Evolutionary conservation across 2,329 filamentous ascomycete genomes (phyloP).

Genomic region (Aspergillus clavatus): DNA sequence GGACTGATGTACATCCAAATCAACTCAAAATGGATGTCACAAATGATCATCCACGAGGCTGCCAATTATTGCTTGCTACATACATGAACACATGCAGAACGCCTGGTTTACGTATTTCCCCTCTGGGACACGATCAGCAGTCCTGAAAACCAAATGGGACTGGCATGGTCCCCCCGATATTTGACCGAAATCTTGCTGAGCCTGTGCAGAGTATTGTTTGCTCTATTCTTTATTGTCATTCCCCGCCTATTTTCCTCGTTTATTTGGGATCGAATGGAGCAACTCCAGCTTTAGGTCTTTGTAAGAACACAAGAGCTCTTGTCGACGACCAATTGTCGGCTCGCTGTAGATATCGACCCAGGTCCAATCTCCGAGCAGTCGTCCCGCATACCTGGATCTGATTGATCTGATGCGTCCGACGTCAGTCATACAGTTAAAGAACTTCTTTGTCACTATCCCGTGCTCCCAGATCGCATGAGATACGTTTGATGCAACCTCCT

Average conservation of each 20-base stretch:
- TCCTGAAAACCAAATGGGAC: constrained; percentile 1
- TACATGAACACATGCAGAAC: not conserved
- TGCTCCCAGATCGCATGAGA: not conserved
- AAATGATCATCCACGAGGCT: not conserved
- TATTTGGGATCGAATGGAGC: not conserved
- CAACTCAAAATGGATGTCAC: not conserved
- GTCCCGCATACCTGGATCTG: not conserved
- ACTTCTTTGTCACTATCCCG: not conserved
- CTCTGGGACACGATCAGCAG: constrained; percentile 3
- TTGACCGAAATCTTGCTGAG: constrained; percentile 10
- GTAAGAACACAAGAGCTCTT: not conserved
- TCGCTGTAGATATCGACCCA: constrained; percentile 2
- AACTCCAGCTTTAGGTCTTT: not conserved
- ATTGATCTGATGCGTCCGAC: constrained; percentile 4
- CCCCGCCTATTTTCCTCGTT: not conserved
- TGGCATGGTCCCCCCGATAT: constrained; percentile 16
- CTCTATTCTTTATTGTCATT: not conserved
- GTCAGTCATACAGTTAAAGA: not conserved
- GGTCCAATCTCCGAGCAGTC: constrained; percentile 4
- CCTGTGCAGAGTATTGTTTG: constrained; percentile 1
- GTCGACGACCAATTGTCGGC: constrained; percentile 9
- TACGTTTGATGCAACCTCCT: constrained; percentile 2
- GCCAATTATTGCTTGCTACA: not conserved
- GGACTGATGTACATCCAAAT: too few species aligned
- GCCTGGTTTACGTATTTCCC: not conserved